phyloP scores from a whole-genome alignment of 257 asterid species.

The Ehretia macrophylla region DNA sequence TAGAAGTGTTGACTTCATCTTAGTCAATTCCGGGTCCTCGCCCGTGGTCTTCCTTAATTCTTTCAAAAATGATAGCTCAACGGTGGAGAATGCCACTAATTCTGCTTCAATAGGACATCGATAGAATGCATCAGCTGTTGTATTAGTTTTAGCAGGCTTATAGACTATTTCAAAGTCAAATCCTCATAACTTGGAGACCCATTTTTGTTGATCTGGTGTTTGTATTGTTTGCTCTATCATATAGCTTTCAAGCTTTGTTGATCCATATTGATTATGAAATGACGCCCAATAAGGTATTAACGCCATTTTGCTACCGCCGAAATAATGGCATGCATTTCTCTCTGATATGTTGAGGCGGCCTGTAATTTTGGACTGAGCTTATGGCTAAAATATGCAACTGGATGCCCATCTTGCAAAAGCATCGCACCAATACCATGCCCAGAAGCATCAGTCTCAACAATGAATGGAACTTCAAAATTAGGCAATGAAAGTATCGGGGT shows the following conservation, averaged over 20 bases:
- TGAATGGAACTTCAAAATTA: neutral
- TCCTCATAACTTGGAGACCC: neutral
- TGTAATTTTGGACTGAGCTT: neutral
- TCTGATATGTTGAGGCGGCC: neutral
- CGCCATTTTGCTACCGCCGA: constrained; percentile 4
- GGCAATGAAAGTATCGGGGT: neutral
- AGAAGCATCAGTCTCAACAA: constrained; percentile 14
- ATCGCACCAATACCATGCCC: neutral
- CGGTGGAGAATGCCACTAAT: neutral
- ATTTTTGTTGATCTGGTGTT: neutral
- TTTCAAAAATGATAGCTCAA: neutral
- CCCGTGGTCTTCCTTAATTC: neutral
- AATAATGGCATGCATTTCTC: neutral
- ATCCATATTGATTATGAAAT: neutral
- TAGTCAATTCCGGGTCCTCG: no score
- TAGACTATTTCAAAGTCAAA: neutral
- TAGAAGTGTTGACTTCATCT: no score
- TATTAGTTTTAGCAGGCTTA: neutral
- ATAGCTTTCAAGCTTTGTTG: neutral
- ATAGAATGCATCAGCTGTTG: constrained; percentile 5
- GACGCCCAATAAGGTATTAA: neutral
- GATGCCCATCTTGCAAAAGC: neutral
- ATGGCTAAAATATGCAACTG: constrained; percentile 8
- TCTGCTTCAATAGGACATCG: neutral
- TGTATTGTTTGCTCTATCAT: neutral